A percentile compares a stretch with the other conserved stretches of the same genome.
These are phyloP conservation scores for Elsinoe australis DNA, from an alignment of 2,329 filamentous ascomycete species.

Conservation along the genomic window DNA sequence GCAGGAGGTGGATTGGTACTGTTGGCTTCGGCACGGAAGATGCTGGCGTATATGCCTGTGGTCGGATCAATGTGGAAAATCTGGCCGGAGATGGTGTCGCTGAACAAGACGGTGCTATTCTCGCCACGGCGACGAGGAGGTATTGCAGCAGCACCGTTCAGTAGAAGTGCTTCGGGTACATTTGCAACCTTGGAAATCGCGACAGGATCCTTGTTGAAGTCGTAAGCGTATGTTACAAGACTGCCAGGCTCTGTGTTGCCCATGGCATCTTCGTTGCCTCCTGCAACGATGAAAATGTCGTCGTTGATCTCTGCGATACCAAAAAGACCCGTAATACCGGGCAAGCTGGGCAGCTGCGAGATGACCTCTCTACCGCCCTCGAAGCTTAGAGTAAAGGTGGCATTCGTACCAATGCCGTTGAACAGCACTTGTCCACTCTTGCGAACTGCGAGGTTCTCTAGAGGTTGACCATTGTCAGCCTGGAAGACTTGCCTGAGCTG, in stretches of 20 bases:
- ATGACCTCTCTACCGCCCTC: not conserved
- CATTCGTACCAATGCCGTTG: not conserved
- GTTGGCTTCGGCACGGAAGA: constrained; percentile 6
- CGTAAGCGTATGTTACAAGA: not conserved
- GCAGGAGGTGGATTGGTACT: not conserved
- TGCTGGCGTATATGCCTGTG: constrained; percentile 1
- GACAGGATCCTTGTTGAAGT: constrained; percentile 4
- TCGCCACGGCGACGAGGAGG: constrained; percentile 1
- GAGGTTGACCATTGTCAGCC: not conserved
- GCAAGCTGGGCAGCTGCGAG: not conserved
- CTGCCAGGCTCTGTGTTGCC: not conserved
- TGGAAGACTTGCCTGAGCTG: constrained; percentile 4
- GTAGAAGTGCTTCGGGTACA: not conserved
- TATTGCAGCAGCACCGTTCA: constrained; percentile 5
- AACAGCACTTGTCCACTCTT: not conserved
- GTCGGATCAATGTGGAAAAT: constrained; percentile 12
- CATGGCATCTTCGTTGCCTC: not conserved
- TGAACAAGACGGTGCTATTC: constrained; percentile 5
- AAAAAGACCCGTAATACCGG: not conserved
- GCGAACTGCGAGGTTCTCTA: constrained; percentile 9
- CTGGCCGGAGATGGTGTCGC: constrained; percentile 8
- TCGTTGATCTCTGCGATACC: constrained; percentile 2
- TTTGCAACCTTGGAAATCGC: not conserved
- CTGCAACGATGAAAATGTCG: not conserved
- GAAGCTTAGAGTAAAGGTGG: constrained; percentile 7